Evolutionary conservation across 169 alveolate species (phyloP), one percentile per base, ranked within the genome.

Genomic region (Amoebophrya sp.): DNA sequence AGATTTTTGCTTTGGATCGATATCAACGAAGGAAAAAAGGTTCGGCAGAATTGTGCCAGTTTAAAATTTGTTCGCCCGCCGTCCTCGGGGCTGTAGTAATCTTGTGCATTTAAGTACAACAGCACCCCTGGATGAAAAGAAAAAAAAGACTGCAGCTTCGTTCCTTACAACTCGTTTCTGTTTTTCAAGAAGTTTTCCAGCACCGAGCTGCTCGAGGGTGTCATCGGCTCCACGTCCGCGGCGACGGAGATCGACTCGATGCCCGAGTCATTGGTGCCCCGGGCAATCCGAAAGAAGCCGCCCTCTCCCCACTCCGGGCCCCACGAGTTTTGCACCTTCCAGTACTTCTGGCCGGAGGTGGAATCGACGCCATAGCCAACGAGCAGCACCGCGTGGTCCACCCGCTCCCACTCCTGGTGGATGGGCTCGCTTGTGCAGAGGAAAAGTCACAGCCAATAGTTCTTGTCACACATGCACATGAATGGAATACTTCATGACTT

Each of bases 321-420:
- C 97, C 97, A 95, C 23, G 96, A 94, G 93, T 95, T 95, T 92
- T 93, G 90, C 38, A 94, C n/a, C 32, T 89, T 77, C 96, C 96
- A 94, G 90, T 93, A 94, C 89, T 93, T 93, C 35, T 66, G 88
- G 25, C 95, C 95, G 39, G 40, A 38, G 38, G 29, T 40, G 53
- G 93, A 40, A 40, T 93, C 93, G 89, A 90, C 95, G n/a, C 95
- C 95, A 93, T 94, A 93, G 25, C 95, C 94, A 53, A 93, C 93
- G 40, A 94, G 90, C 18, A 94, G 91, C 32, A 94, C 95, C 25
- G 96, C 94, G 41, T 94, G 96, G 92, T 93, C 95, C 10, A 94
- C 95, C 41, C 91, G 55, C 92, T 94, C 94, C 96, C 96, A 94
- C 40, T 92, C 94, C 35, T 39, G 39, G 89, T 35, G 40, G 91